Base-by-base conservation (phyloP, 176 grass and related monocot genomes). In the Aechmea fasciata region DNA sequence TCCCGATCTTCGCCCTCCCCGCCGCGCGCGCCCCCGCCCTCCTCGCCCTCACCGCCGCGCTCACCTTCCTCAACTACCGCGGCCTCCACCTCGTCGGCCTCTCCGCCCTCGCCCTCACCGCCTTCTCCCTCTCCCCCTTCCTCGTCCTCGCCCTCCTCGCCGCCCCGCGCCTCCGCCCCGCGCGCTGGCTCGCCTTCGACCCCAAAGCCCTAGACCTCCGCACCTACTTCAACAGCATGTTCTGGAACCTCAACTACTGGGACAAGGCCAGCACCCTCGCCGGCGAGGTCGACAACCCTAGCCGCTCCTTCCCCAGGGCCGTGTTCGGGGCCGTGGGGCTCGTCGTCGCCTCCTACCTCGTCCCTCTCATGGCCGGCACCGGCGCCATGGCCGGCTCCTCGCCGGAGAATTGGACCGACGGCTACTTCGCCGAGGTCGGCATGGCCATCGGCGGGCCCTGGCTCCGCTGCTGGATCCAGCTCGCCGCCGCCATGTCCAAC, bases 181-280 rank as follows among this genome's bases (percentile, higher is more conserved):
- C 75, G 7, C 89, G 93, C 9, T 97, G 93, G 93, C 80, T 97
- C 79, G 75, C 80, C 47, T 11, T 97, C 57, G 50, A 97, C 47
- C 71, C 47, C 0, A 7, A 17, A 49, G 68, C 57, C 55, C 11
- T 91, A 7, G 63, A 97, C 69, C 81, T 73, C 4, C 65, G 93
- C 24, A 84, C 74, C 0, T 97, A 70, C 77, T 97, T 97, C 79
- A 97, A 97, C 71, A 92, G 79, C 79, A 97, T 97, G 93, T 97
- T 97, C 73, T 97, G 93, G 93, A 92, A 97, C 76, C 79, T 97
- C 49, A 97, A 97, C 65, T 97, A 87, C 82, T 97, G 93, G 93
- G 93, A 97, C 59, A 97, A 97, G 86, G 93, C 93, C 0, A 90
- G 86, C 79, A 92, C 93, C 62, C 77, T 97, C 17, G 89, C 93